Evolutionary conservation across 768 basidiomycete species (phyloP).

Genomic region (Solioccasus polychromus): DNA sequence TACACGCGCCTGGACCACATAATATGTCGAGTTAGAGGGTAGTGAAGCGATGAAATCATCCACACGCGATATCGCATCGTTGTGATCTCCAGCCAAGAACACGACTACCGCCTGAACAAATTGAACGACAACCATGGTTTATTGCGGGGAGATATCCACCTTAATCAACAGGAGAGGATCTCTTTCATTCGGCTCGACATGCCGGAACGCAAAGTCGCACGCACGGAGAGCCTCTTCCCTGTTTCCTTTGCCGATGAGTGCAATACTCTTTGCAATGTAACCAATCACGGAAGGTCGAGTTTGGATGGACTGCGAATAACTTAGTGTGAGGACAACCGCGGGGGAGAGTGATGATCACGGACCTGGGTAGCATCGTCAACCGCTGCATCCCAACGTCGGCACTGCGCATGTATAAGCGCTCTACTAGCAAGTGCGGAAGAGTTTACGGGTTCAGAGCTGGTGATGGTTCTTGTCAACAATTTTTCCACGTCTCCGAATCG

Average conservation of each 20-base stretch:
- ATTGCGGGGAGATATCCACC: background rate
- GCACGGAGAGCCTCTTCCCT: background rate
- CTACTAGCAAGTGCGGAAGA: background rate
- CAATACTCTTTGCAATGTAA: background rate
- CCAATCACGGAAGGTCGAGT: background rate
- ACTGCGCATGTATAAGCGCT: constrained; percentile 2
- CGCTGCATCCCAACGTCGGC: background rate
- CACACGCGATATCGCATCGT: constrained; percentile 3
- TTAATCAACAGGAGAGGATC: constrained; percentile 1
- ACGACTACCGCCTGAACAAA: background rate
- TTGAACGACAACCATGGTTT: background rate
- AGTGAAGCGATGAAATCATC: background rate
- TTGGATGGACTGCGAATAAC: background rate
- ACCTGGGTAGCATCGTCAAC: background rate
- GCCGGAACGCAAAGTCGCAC: background rate
- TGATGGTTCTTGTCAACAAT: background rate
- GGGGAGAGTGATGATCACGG: no score
- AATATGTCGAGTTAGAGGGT: background rate
- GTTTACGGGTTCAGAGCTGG: no score
- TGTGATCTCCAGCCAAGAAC: background rate
- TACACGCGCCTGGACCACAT: constrained; percentile 1
- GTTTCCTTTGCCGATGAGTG: background rate
- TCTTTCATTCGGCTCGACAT: background rate
- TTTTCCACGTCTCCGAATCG: background rate
- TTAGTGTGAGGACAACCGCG: background rate